Base-by-base conservation (phyloP, 1,284 basidiomycete species). In the Leccinum huronense region DNA sequence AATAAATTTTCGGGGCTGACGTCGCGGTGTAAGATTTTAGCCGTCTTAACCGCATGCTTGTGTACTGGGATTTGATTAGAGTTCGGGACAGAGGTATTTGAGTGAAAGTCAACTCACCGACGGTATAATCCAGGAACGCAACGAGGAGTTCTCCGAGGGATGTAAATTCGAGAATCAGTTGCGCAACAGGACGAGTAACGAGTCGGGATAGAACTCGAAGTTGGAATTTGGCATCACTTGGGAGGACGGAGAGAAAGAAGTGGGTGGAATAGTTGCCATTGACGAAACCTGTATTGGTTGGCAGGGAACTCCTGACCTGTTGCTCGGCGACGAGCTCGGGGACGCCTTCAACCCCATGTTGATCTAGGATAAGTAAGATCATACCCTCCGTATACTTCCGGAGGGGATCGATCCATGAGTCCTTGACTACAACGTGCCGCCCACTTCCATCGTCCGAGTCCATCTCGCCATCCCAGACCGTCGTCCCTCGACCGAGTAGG, bases 261-360 rank as follows among this genome's bases (percentile, higher is more conserved):
- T 62, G 57, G 5, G 42, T 57, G 23, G 34, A 62, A 0, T 51
- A 16, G 10, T 53, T 59, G 23, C 38, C 23, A 40, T 40, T 16
- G 16, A 40, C 16, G 14, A 16, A 14, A 40, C 40, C 40, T 51
- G 45, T 10, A 51, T 51, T 51, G 9, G 11, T 23, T 51, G 23
- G n/a, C 10, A 51, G 45, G 45, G 45, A 23, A 5, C 40, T 45
- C 23, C 53, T 57, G 57, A 67, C 65, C 45, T 66, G 66, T 33
- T 57, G 9, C 27, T 67, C 48, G 1, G 11, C 10, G 16, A 66
- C 13, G 1, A 67, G 30, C 10, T 6, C 16, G 3, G 59, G 66
- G 1, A 67, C 27, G 5, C 66, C 65, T 61, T 63, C 13, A 14
- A 67, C 61, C 0, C 31, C n/a, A 23, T 51, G 45, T 23, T 51